Conservation (phyloP, 2,329 filamentous ascomycete genomes). For the Triangularia setosa region DNA sequence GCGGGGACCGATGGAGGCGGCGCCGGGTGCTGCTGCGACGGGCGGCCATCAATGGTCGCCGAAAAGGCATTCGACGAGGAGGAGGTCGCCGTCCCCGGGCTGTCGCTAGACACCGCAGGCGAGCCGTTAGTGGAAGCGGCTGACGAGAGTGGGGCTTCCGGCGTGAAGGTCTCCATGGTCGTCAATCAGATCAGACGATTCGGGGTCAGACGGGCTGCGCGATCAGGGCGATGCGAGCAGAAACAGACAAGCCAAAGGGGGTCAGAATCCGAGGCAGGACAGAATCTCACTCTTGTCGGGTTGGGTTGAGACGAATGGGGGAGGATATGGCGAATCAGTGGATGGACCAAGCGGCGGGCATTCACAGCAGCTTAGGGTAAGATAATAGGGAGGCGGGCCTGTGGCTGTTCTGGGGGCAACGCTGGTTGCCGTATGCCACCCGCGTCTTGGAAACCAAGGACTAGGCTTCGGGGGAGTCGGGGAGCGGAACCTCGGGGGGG, state of each 20-base stretch:
- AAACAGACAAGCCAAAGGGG: background rate
- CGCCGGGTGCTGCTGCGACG: constrained; percentile 15
- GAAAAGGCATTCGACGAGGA: constrained; percentile 18
- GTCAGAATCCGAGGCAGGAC: background rate
- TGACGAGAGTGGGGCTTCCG: constrained; percentile 25
- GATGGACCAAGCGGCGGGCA: background rate
- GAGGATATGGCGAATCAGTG: constrained; percentile 3
- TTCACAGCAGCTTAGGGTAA: background rate
- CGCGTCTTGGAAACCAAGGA: background rate
- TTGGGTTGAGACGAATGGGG: background rate
- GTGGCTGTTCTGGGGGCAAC: background rate
- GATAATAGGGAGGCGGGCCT: background rate
- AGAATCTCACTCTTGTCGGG: background rate
- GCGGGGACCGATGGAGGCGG: constrained; percentile 36
- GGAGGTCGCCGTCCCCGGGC: constrained; percentile 28
- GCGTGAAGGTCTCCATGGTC: constrained; percentile 27
- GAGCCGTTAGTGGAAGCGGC: constrained; percentile 26
- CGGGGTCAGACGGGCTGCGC: background rate
- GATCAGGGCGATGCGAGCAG: background rate
- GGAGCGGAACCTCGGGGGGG: background rate
- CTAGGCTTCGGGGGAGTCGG: constrained; percentile 1
- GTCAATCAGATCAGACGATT: constrained; percentile 23
- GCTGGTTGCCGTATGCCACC: background rate
- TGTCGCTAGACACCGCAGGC: constrained; percentile 26
- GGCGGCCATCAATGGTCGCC: constrained; percentile 25